Percentiles rank a stretch among this genome's conserved stretches.
Evolutionary conservation across 1,284 basidiomycete genomes (phyloP).

Genomic region (Afroboletus lepidellus): DNA sequence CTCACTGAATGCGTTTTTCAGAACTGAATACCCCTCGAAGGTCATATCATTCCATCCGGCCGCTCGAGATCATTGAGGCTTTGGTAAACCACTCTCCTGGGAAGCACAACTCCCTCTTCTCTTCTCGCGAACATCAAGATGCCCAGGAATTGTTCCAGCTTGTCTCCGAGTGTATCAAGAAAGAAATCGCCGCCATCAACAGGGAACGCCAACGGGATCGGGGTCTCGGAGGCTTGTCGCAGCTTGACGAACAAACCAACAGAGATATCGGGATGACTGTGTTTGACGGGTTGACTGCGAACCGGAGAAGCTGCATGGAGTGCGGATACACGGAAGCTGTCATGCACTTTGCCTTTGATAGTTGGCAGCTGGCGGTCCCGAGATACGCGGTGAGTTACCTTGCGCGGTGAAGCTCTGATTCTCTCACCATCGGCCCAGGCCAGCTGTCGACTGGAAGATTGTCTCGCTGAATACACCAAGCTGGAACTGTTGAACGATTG

Average conservation of each 20-base stretch:
- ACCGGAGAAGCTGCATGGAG: conserved; percentile 74
- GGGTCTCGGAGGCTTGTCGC: conserved; percentile 57
- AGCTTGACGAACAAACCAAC: conserved; percentile 32
- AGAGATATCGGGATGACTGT: conserved; percentile 59
- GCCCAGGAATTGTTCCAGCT: conserved; percentile 95
- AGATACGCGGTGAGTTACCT: conserved; percentile 45
- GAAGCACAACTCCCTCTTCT: conserved; percentile 66
- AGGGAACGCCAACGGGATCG: conserved; percentile 64
- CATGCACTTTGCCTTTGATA: conserved; percentile 84
- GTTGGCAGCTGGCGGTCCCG: conserved; percentile 78
- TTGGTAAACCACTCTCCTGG: conserved; percentile 57
- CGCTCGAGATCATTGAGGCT: conserved; percentile 68
- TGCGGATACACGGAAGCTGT: conserved; percentile 89
- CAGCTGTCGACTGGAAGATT: conserved; percentile 66
- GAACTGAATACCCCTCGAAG: conserved; percentile 72
- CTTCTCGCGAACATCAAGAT: conserved; percentile 89
- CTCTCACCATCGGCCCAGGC: conserved; percentile 36
- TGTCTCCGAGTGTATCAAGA: conserved; percentile 82
- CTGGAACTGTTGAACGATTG: conserved; percentile 82
- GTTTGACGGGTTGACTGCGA: conserved; percentile 82
- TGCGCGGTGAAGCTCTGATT: not conserved
- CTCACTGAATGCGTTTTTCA: conserved; percentile 31
- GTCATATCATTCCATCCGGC: conserved; percentile 61
- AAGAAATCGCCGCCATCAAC: conserved; percentile 67
- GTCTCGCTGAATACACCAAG: conserved; percentile 78